Evolutionary conservation across 2,329 filamentous ascomycete species (phyloP).

Genomic region (Elsinoe arachidis): DNA sequence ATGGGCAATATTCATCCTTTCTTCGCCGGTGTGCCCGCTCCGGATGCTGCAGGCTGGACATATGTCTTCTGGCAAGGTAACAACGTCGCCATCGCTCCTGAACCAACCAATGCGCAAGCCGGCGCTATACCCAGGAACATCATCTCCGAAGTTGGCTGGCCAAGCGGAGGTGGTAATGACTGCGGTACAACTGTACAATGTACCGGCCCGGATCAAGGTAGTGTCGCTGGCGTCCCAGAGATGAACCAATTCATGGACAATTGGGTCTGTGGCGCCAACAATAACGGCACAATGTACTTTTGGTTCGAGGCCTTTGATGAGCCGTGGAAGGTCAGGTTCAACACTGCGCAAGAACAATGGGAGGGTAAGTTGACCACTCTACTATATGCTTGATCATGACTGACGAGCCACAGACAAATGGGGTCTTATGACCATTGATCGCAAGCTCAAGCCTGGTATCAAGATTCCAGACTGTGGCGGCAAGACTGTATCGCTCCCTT

Average conservation of each 20-base stretch:
- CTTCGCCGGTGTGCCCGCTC: slow-evolving; percentile 68
- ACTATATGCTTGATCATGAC: slow-evolving; percentile 18
- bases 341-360: slow-evolving; percentile 11
- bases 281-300: slow-evolving; percentile 84
- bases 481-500: slow-evolving; percentile 41
- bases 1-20: slow-evolving; percentile 98
- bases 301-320: slow-evolving; percentile 97
- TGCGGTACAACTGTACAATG: slow-evolving; percentile 56
- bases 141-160: slow-evolving; percentile 90
- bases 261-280: slow-evolving; percentile 74
- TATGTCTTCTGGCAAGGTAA: slow-evolving; percentile 69
- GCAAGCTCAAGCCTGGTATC: slow-evolving; percentile 74
- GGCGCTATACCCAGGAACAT: slow-evolving; percentile 32
- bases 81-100: slow-evolving; percentile 57
- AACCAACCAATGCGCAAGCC: slow-evolving; percentile 38
- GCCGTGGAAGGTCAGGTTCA: slow-evolving; percentile 66
- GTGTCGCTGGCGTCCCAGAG: slow-evolving; percentile 68
- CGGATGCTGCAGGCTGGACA: slow-evolving; percentile 69
- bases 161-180: slow-evolving; percentile 67
- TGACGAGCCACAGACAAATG: slow-evolving; percentile 85
- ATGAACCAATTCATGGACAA: slow-evolving; percentile 79
- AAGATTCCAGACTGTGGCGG: slow-evolving; percentile 82
- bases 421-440: slow-evolving; percentile 79
- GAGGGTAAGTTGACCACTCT: slow-evolving; percentile 11
- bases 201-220: slow-evolving; percentile 46